A percentile compares a stretch with the other conserved stretches of the same genome.
Evolutionary conservation across 2,329 filamentous ascomycete species (phyloP).

Genomic region (Trichoderma sp.): DNA sequence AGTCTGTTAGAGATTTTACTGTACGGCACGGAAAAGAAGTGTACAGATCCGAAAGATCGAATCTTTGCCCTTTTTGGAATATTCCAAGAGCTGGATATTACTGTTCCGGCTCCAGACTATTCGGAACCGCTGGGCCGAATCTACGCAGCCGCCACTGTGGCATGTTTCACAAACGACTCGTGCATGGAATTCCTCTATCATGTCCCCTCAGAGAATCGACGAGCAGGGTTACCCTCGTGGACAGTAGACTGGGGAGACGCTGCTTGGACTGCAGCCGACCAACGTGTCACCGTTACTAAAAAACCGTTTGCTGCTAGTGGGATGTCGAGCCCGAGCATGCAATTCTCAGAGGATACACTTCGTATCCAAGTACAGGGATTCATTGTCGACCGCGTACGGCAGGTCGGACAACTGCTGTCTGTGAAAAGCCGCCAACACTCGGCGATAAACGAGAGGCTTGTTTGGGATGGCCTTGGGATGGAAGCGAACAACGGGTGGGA

Average conservation of each 20-base stretch:
- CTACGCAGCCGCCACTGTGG: not conserved
- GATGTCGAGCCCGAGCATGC: not conserved
- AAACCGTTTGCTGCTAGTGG: not conserved
- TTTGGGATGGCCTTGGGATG: not conserved
- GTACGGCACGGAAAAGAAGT: not conserved
- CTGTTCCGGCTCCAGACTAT: not conserved
- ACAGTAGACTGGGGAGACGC: not conserved
- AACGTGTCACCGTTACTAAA: not conserved
- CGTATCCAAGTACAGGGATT: constrained; percentile 1
- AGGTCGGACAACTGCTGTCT: not conserved
- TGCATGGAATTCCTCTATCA: not conserved
- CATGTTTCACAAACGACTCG: not conserved
- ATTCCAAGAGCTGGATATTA: not conserved
- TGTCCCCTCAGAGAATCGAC: not conserved
- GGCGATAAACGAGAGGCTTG: not conserved
- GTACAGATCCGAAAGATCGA: not conserved
- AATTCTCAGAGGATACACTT: not conserved
- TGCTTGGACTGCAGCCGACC: not conserved
- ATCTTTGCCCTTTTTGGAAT: not conserved
- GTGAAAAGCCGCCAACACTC: not conserved
- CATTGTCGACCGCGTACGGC: not conserved
- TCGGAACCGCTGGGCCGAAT: not conserved
- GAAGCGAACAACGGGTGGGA: not conserved
- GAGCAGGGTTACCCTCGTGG: not conserved
- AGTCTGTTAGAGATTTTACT: not conserved